Evolutionary conservation across 345 rosid species (phyloP).

Genomic region (Populus ilicifolia): DNA sequence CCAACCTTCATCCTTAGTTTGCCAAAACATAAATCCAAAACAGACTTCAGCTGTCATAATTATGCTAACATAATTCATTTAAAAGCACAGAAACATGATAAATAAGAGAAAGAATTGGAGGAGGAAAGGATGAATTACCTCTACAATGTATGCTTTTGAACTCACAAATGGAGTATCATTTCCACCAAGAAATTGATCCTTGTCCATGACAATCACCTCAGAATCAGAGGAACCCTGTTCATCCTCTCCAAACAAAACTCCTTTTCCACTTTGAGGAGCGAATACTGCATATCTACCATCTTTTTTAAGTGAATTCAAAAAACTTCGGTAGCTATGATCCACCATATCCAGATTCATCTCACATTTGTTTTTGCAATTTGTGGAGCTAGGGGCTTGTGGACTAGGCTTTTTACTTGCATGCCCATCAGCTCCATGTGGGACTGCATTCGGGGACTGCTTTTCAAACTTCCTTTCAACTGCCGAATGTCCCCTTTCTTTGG

Average conservation of each 20-base stretch:
- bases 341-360: slow-evolving; percentile 8
- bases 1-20: slow-evolving; percentile 27
- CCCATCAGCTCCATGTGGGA: neutral
- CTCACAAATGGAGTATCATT: slow-evolving; percentile 33
- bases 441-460: neutral
- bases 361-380: slow-evolving; percentile 1
- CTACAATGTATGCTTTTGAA: slow-evolving; percentile 22
- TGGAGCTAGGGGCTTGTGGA: neutral
- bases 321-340: slow-evolving; percentile 27
- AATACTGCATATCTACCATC: slow-evolving; percentile 12
- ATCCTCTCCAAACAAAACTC: slow-evolving; percentile 30
- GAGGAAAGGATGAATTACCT: slow-evolving; percentile 24
- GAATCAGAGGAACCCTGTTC: slow-evolving; percentile 41
- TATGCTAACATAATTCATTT: slow-evolving; percentile 7
- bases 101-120: slow-evolving; percentile 2
- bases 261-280: slow-evolving; percentile 19
- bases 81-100: neutral
- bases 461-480: neutral
- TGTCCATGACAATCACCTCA: slow-evolving; percentile 41
- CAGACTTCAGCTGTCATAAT: slow-evolving; percentile 12
- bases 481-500: neutral
- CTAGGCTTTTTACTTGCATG: neutral
- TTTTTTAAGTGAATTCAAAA: slow-evolving; percentile 15
- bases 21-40: slow-evolving; percentile 11
- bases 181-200: slow-evolving; percentile 30